Percentiles rank a stretch among this genome's conserved stretches.
These are phyloP conservation scores for Malus sieversii DNA, from an alignment of 306 rosid species.

Conservation along the genomic window DNA sequence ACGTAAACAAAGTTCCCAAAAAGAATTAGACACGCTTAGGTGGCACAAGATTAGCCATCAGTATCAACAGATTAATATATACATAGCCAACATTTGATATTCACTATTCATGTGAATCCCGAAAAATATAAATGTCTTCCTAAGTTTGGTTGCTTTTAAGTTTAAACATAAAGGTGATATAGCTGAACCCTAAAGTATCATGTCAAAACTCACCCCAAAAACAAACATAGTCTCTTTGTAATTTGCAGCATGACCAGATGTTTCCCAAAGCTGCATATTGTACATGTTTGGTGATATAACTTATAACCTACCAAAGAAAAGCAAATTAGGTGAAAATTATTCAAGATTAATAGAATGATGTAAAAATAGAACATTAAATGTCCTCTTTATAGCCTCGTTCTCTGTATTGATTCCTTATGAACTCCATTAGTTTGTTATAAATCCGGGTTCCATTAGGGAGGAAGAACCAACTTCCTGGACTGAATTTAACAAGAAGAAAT, in stretches of 20 bases:
- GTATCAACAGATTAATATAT: neutral
- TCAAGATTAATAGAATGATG: neutral
- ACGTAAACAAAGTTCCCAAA: neutral
- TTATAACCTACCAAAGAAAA: constrained; percentile 61
- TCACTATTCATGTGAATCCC: neutral
- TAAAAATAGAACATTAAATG: constrained; percentile 10
- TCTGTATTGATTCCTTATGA: constrained; percentile 67
- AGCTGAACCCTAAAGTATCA: neutral
- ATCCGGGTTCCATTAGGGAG: constrained; percentile 81
- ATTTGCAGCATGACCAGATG: constrained; percentile 94
- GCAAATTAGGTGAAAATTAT: constrained; percentile 12
- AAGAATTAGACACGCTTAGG: neutral
- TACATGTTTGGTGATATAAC: constrained; percentile 86
- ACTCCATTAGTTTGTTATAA: constrained; percentile 71
- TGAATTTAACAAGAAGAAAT: constrained; percentile 26
- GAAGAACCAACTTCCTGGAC: constrained; percentile 99
- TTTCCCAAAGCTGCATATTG: constrained; percentile 92
- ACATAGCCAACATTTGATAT: neutral
- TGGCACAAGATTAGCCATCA: neutral
- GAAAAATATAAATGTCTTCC: neutral
- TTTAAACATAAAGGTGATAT: neutral
- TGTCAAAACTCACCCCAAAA: no score
- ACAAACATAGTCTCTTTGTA: constrained; percentile 87
- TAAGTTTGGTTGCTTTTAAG: neutral
- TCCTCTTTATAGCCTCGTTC: constrained; percentile 84